phyloP scores from a whole-genome alignment of 2,329 filamentous ascomycete genomes.

The Proliferodiscus dingleyae region DNA sequence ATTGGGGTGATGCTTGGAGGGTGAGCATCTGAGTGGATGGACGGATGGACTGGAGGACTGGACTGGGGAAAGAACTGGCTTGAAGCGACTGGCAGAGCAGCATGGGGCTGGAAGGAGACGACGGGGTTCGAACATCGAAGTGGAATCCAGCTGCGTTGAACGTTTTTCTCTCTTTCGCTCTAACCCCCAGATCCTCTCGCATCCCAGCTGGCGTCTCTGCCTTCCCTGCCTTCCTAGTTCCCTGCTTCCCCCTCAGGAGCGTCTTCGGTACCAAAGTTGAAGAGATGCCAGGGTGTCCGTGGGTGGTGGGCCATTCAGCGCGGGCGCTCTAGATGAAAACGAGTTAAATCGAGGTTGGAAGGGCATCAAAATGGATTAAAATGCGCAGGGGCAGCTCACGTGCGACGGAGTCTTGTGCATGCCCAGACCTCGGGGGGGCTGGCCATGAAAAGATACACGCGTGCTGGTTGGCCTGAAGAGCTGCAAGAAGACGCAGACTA shows the following conservation, averaged over 20 bases:
- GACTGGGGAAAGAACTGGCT: too few species aligned
- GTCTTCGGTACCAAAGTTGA: conserved; percentile 11
- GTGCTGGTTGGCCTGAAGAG: background rate
- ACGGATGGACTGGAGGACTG: too few species aligned
- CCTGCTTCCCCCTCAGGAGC: conserved; percentile 5
- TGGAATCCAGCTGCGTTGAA: conserved; percentile 3
- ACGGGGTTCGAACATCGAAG: background rate
- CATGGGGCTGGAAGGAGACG: too few species aligned
- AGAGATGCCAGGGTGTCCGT: conserved; percentile 9
- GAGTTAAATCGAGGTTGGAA: too few species aligned
- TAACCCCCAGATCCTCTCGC: conserved; percentile 9
- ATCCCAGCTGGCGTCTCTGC: conserved; percentile 1
- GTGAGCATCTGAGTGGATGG: too few species aligned
- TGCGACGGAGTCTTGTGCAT: conserved; percentile 7
- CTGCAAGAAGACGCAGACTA: too few species aligned
- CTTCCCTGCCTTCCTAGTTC: too few species aligned
- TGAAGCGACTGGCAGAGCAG: too few species aligned
- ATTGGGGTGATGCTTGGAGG: too few species aligned
- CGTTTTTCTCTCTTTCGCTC: conserved; percentile 11
- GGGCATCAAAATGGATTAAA: conserved; percentile 1
- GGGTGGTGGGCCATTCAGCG: conserved; percentile 10
- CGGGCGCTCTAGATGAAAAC: conserved; percentile 5
- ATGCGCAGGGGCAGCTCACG: conserved; percentile 7
- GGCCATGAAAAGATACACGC: background rate
- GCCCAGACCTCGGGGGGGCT: background rate